phyloP scores from a whole-genome alignment of 495 filamentous ascomycete species.

The Podospora appendiculata region DNA sequence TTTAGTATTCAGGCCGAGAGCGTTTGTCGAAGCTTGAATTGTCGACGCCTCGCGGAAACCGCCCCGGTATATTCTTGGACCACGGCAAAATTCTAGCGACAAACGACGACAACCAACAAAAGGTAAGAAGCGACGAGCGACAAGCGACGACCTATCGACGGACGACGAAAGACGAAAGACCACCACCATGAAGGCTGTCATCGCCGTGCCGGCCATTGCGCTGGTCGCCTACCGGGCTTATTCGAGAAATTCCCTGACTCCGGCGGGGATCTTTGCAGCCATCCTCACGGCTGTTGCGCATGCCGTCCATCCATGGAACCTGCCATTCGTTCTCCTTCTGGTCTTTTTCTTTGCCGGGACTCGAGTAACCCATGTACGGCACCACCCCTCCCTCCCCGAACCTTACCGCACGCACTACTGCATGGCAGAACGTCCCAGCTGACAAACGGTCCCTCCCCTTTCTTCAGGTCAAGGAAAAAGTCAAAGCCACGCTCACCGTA shows the following conservation, averaged over 20 bases:
- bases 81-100: too few relatives aligned
- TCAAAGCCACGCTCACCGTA: slow-evolving; percentile 75
- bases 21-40: too few relatives aligned
- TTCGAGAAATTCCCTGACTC: slow-evolving; percentile 68
- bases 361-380: slow-evolving; percentile 65
- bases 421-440: neutral
- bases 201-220: slow-evolving; percentile 57
- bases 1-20: too few relatives aligned
- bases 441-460: neutral
- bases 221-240: slow-evolving; percentile 63
- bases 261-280: slow-evolving; percentile 60
- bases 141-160: neutral
- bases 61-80: too few relatives aligned
- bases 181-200: slow-evolving; percentile 56
- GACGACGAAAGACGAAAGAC: too few relatives aligned
- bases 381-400: too few relatives aligned
- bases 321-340: slow-evolving; percentile 73
- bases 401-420: too few relatives aligned
- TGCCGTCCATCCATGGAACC: slow-evolving; percentile 81
- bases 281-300: slow-evolving; percentile 67
- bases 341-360: slow-evolving; percentile 87
- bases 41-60: too few relatives aligned
- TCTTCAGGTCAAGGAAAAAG: slow-evolving; percentile 68
- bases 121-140: neutral
- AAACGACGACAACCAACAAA: too few relatives aligned